phyloP scores from a whole-genome alignment of 108 stramenopile genomes.

The Bacterosira constricta region DNA sequence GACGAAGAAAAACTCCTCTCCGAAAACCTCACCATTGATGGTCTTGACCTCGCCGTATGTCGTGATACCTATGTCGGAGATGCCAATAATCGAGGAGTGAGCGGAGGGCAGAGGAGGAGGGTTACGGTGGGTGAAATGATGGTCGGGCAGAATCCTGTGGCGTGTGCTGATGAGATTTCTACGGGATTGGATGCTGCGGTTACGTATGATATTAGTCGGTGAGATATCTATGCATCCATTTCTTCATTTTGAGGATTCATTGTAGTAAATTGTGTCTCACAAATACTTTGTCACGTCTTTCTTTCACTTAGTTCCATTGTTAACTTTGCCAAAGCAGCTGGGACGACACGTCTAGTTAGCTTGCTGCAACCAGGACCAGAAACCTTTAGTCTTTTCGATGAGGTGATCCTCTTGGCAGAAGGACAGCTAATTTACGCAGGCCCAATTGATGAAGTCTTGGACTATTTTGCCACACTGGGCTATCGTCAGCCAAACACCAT shows the following conservation, averaged over 20 bases:
- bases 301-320: conserved; percentile 51
- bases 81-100: conserved; percentile 75
- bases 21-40: conserved; percentile 58
- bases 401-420: conserved; percentile 83
- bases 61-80: conserved; percentile 87
- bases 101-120: conserved; percentile 75
- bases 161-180: conserved; percentile 89
- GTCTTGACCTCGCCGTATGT: conserved; percentile 68
- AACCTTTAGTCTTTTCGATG: conserved; percentile 75
- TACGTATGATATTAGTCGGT: conserved; percentile 66
- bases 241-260: too few species aligned
- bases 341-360: conserved; percentile 72
- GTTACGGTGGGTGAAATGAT: conserved; percentile 91
- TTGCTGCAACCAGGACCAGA: conserved; percentile 95
- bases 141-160: conserved; percentile 56
- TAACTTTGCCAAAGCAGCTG: conserved; percentile 46
- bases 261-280: background rate
- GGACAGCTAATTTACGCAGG: conserved; percentile 88
- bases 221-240: too few species aligned
- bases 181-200: conserved; percentile 85
- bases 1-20: conserved; percentile 21
- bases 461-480: conserved; percentile 76
- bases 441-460: conserved; percentile 67
- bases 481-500: conserved; percentile 65
- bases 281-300: conserved; percentile 30